These are phyloP conservation scores for Ambrosiella beaveri DNA, from an alignment of 2,329 filamentous ascomycete species.

Conservation along the genomic window DNA sequence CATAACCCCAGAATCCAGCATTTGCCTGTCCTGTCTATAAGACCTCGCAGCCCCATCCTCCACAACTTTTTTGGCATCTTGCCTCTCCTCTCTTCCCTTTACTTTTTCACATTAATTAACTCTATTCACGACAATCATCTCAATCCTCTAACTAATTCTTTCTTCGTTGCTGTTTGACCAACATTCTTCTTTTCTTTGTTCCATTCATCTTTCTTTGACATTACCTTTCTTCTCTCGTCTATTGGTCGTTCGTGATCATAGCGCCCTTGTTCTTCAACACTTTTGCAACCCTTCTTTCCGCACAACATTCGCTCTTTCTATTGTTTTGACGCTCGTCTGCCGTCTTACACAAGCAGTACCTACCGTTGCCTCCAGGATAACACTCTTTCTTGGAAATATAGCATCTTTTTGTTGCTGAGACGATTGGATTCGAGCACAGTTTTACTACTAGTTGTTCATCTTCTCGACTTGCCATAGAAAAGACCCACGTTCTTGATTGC, in stretches of 20 bases:
- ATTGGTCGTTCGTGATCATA: constrained; percentile 4
- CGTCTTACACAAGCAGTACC: background rate
- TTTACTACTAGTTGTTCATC: background rate
- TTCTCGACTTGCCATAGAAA: background rate
- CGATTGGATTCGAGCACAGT: background rate
- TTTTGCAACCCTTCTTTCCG: background rate
- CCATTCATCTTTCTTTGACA: background rate
- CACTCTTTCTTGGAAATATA: background rate
- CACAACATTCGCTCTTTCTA: background rate
- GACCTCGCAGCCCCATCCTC: background rate
- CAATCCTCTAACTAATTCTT: background rate
- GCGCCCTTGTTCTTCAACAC: background rate
- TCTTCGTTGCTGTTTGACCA: background rate
- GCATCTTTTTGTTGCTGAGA: background rate
- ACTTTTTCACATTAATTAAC: background rate
- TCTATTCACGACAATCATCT: background rate
- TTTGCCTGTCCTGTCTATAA: background rate
- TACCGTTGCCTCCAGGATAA: constrained; percentile 2
- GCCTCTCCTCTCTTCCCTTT: background rate
- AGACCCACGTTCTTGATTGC: background rate
- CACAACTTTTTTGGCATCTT: background rate
- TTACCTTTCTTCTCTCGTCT: constrained; percentile 1
- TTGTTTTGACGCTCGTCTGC: background rate
- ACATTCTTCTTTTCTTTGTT: background rate
- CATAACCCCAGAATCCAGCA: background rate